Evolutionary conservation across 2,329 filamentous ascomycete species (phyloP), one percentile per base, ranked within the genome.

Genomic region (Fusarium guadeloupense): DNA sequence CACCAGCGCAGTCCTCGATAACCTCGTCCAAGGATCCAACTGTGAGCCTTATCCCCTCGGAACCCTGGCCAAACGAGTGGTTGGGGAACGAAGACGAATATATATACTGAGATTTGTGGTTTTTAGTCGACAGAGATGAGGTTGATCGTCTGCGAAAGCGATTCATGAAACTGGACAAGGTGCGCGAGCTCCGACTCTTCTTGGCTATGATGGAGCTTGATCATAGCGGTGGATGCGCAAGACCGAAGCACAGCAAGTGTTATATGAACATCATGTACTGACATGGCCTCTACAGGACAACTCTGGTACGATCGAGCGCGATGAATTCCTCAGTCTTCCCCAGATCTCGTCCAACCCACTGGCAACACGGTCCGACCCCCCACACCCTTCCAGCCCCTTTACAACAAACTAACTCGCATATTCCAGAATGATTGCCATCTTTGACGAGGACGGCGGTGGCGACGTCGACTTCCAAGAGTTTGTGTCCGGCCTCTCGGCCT

Each of bases 121-220:
- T 45, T 52, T 25, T 54, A 98, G 94, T 99, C 82, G 92, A 99
- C 81, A 89, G 91, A 76, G 95, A 99, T 72, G 95, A 99, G 78
- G 93, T 99, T 58, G 95, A 98, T 75, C 87, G 95, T 72, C 83
- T 99, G 75, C 87, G 93, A 73, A 99, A 99, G 83, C 87, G 94
- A 61, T 99, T 99, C 75, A 98, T 98, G 94, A 99, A 99, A 81
- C 83, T 99, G 58, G 95, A 99, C 79, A 98, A 97, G 86, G 94
- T 95, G 79, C 67, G 80, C 67, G 25, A 25, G 26, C 41, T 43
- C 34, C 35, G 42, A 46, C 55, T 50, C 40, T 49, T 46, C 44
- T 45, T 49, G 31, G 37, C 16, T 39, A 48, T 23, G 42, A 34
- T 33, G 42, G 31, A 40, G 49, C 26, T 35, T 39, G 16, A 9